Percentiles rank a stretch among this genome's conserved stretches.
Conservation (phyloP, 305 asterid genomes). For the Lippia alba region DNA sequence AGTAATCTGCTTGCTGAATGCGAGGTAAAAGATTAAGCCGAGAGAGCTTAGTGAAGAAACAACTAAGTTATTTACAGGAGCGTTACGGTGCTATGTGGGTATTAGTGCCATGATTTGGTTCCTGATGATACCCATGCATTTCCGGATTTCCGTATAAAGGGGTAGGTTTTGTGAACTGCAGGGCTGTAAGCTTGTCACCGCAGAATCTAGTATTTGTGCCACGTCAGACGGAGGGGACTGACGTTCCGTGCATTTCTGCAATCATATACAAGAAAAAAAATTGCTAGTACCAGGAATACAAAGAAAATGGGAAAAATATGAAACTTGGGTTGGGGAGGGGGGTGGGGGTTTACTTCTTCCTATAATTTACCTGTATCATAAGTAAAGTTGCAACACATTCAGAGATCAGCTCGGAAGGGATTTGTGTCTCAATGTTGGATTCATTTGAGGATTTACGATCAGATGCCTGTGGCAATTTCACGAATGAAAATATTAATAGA, state of each 20-base stretch:
- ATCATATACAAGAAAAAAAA: background rate
- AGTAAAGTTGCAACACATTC: slow-evolving; percentile 86
- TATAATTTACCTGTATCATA: slow-evolving; percentile 77
- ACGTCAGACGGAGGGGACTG: slow-evolving; percentile 91
- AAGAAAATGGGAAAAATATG: background rate
- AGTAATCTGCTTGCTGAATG: background rate
- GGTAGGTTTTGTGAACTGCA: slow-evolving; percentile 71
- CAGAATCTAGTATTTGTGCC: slow-evolving; percentile 83
- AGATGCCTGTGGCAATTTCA: slow-evolving; percentile 49
- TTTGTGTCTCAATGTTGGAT: slow-evolving; percentile 53
- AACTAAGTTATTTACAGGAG: slow-evolving; percentile 27
- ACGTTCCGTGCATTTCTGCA: slow-evolving; percentile 87
- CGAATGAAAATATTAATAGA: slow-evolving; percentile 19
- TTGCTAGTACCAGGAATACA: background rate
- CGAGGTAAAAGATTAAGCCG: background rate
- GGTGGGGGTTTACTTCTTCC: background rate
- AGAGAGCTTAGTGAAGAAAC: slow-evolving; percentile 1
- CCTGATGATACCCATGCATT: slow-evolving; percentile 91
- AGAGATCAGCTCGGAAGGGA: slow-evolving; percentile 80
- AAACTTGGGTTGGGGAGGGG: background rate
- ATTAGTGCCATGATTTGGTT: slow-evolving; percentile 88
- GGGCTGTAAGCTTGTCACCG: slow-evolving; percentile 74
- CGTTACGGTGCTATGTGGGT: slow-evolving; percentile 58
- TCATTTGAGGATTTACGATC: slow-evolving; percentile 43
- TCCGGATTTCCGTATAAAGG: slow-evolving; percentile 76